A percentile compares a stretch with the other conserved stretches of the same genome.
Evolutionary conservation across 139 green algal species (phyloP).

Genomic region (Micractinium sp.): DNA sequence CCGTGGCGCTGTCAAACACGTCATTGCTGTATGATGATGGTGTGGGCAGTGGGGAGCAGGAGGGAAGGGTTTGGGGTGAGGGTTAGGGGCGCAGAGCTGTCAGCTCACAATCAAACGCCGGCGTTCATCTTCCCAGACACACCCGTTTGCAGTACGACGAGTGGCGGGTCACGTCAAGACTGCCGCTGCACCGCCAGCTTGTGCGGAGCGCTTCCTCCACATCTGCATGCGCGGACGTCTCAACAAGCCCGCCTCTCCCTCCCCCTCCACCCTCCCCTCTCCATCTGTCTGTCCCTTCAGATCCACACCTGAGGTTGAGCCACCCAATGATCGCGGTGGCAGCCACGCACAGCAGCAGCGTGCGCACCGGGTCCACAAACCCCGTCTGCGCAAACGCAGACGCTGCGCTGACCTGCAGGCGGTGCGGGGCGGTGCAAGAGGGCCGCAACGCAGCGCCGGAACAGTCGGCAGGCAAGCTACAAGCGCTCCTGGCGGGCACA

Average conservation of each 20-base stretch:
- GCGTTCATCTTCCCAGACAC: neutral
- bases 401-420: conserved; percentile 70
- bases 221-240: too few species aligned
- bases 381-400: conserved; percentile 64
- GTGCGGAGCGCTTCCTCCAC: neutral
- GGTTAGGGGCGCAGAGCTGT: neutral
- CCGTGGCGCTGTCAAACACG: conserved; percentile 90
- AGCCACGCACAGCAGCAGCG: conserved; percentile 59
- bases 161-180: too few species aligned
- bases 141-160: too few species aligned
- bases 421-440: neutral
- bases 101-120: too few species aligned
- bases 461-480: neutral
- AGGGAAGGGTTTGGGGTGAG: neutral
- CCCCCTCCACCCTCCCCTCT: too few species aligned
- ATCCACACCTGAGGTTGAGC: conserved; percentile 91
- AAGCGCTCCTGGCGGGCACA: neutral
- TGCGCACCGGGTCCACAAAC: conserved; percentile 39
- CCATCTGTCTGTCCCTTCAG: too few species aligned
- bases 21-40: conserved; percentile 85
- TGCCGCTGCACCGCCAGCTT: neutral
- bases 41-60: neutral
- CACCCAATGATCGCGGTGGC: conserved; percentile 89
- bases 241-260: too few species aligned
- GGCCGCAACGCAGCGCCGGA: too few species aligned